Evolutionary conservation across 352 stramenopile species (phyloP), one percentile per base, ranked within the genome.

Genomic region (Pythium plurisporium): DNA sequence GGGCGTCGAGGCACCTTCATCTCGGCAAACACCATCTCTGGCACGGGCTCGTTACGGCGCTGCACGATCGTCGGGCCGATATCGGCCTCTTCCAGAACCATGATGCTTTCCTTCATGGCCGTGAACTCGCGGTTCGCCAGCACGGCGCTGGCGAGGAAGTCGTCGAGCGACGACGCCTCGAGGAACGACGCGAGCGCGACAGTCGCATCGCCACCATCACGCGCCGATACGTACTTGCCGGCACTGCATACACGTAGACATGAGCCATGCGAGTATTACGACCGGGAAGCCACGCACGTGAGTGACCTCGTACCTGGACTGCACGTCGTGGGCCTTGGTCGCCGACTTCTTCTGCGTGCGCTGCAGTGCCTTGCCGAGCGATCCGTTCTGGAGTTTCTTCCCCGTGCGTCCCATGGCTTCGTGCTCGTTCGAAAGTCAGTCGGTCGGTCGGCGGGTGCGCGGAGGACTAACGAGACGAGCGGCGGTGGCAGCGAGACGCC

Each of bases 1-100:
- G 98, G 98, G 27, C 97, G 89, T 55, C 96, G 79, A 17, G 98
- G 98, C 43, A 99, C 96, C 43, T 93, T 96, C 59, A 99, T 82
- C 69, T 98, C 93, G 17, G 88, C 70, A 62, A 99, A 99, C 41
- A 73, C 82, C 81, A 97, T 96, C 65, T 89, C 76, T 1, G 86
- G 79, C 40, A 87, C 59, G 30, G 82, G 51, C 27, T 73, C 67
- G 29, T 79, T 75, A 31, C 79, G 68, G 23, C 73, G 74, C 77
- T 87, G 69, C 37, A 92, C 72, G 50, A 91, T 62, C 26, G 76
- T 83, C 30, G 81, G 69, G 10, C 79, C 76, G 1, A 65, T 54
- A 22, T 88, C 70, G 23, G 65, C 60, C 47, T 80, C 70, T 33
- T 95, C 83, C 41, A 93, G 67, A 25, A 95, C 73, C 63, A 95